Evolutionary conservation across 164 flowering plant genomes (phyloP).

Genomic region (Berberis thunbergii): DNA sequence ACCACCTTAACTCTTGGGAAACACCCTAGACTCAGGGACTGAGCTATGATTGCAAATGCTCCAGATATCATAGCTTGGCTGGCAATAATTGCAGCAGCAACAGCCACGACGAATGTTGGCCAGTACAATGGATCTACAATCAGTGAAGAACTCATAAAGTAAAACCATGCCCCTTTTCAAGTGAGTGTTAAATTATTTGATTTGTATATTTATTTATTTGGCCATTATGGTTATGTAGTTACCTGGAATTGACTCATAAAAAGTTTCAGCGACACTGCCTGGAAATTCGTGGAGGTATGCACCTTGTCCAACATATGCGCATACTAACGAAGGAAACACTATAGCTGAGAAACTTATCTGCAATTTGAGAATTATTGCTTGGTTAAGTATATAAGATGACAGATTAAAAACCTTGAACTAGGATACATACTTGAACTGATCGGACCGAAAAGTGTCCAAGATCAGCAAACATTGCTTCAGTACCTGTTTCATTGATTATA

Average conservation of each 20-base stretch:
- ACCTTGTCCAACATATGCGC: conserved; percentile 63
- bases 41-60: conserved; percentile 52
- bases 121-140: too few relatives aligned
- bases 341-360: conserved; percentile 53
- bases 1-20: conserved; percentile 74
- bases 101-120: conserved; percentile 21
- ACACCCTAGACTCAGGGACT: conserved; percentile 43
- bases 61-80: conserved; percentile 82
- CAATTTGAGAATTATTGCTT: conserved; percentile 5
- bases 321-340: conserved; percentile 40
- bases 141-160: conserved; percentile 7
- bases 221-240: conserved; percentile 2
- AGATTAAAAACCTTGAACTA: neutral
- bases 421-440: conserved; percentile 50
- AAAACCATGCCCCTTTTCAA: neutral
- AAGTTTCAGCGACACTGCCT: conserved; percentile 29
- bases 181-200: neutral
- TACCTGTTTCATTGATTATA: conserved; percentile 32
- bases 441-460: conserved; percentile 66
- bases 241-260: conserved; percentile 52
- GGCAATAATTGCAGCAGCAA: conserved; percentile 71
- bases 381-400: neutral
- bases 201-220: neutral
- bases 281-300: conserved; percentile 47
- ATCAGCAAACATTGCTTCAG: conserved; percentile 96